Evolutionary conservation across 768 basidiomycete species (phyloP), one percentile per base, ranked within the genome.

Genomic region (Tylopilus rubrobrunneus): DNA sequence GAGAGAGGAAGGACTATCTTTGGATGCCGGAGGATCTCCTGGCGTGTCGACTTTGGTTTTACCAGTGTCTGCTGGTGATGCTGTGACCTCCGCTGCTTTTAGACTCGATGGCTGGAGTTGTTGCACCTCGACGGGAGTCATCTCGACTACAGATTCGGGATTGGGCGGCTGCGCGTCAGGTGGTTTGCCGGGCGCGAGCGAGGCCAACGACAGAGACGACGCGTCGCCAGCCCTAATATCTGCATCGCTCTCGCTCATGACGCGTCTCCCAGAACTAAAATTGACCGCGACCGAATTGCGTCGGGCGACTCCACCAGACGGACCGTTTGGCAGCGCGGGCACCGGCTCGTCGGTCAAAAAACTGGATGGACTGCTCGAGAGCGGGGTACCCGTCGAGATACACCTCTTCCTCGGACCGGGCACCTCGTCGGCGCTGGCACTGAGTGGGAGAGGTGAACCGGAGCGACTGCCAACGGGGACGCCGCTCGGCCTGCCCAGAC

Each of bases 211-310:
- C n/a, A 56, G 52, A 7, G 59, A 42, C 0, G 31, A 48, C 21
- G 45, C 49, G 36, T 60, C 61, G 50, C 37, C 33, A 0, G 9
- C 39, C 5, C 7, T n/a, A 29, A 9, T 43, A 15, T 56, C 59
- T 3, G 43, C 55, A 29, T 56, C 57, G 8, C 53, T 56, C 28
- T 51, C n/a, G 43, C 57, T 65, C 53, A 57, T 33, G 37, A 49
- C 63, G 31, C 60, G 65, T 57, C 56, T 57, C n/a, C 47, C 59
- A 29, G 62, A 52, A 6, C 57, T 59, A 56, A 69, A 61, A 17
- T 55, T 53, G 42, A 61, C 44, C 17, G 69, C 66, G 14, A 70
- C 46, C 47, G 69, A 71, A 47, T 71, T 71, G 40, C 68, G 68
- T 37, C 68, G 63, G 1, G 49, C 62, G 1, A 42, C 36, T 1